Evolutionary conservation across 2,329 filamentous ascomycete species (phyloP).

Genomic region (Fusarium sp.): DNA sequence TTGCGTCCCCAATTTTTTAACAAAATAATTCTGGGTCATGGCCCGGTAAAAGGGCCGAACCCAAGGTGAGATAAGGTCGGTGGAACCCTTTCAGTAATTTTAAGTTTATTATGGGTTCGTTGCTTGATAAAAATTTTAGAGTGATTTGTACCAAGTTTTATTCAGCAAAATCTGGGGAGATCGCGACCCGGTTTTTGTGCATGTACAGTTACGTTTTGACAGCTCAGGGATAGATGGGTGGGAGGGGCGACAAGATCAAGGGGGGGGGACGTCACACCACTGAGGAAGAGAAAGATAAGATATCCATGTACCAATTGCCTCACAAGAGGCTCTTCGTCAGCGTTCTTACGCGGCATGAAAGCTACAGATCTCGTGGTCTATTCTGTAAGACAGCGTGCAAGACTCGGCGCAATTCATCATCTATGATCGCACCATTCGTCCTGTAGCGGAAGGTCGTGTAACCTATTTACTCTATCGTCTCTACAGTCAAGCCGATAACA

Average conservation of each 20-base stretch:
- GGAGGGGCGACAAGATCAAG: slow-evolving; percentile 26
- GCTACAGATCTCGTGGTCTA: background rate
- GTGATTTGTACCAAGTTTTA: slow-evolving; percentile 2
- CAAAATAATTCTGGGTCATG: too few species aligned
- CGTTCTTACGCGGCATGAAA: background rate
- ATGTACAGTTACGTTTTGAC: slow-evolving; percentile 6
- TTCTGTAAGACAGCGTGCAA: background rate
- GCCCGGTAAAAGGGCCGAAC: background rate
- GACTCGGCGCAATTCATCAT: background rate
- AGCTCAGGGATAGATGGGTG: slow-evolving; percentile 1
- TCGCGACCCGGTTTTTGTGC: background rate
- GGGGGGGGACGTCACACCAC: slow-evolving; percentile 1
- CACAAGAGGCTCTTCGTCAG: background rate
- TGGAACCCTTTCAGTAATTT: background rate
- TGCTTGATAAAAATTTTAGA: slow-evolving; percentile 2
- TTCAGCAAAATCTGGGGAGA: slow-evolving; percentile 5
- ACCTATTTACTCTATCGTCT: background rate
- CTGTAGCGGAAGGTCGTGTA: background rate
- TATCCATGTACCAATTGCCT: background rate
- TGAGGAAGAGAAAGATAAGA: slow-evolving; percentile 10
- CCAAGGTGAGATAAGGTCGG: background rate
- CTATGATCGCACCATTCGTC: background rate
- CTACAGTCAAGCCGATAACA: background rate
- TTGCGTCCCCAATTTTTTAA: too few species aligned
- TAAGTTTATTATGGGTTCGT: background rate